These are phyloP conservation scores for Mrakia gelida DNA, from an alignment of 768 basidiomycete genomes.

Conservation along the genomic window DNA sequence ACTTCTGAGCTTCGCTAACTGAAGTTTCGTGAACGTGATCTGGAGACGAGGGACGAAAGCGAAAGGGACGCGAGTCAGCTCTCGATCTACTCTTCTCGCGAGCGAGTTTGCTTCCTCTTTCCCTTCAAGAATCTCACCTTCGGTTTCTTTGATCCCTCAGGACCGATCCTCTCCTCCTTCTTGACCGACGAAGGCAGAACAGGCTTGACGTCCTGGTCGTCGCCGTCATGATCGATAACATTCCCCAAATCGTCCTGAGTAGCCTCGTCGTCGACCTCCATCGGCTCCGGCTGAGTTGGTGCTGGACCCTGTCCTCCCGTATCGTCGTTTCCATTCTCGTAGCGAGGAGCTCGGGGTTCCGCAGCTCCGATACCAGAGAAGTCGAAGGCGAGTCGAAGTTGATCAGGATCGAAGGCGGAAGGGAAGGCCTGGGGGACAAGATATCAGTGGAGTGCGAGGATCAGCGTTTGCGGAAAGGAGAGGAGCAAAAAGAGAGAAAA, in stretches of 20 bases:
- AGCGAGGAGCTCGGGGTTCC: neutral
- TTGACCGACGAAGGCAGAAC: neutral
- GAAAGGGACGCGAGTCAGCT: neutral
- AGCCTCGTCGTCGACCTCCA: neutral
- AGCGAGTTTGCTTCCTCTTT: neutral
- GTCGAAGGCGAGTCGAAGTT: constrained; percentile 16
- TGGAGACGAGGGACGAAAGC: neutral
- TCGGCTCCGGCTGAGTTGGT: neutral
- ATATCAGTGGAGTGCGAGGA: no score
- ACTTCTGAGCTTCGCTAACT: neutral
- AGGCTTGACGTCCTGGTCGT: constrained; percentile 7
- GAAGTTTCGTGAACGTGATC: constrained; percentile 20
- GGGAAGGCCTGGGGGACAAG: neutral
- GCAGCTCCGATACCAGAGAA: neutral
- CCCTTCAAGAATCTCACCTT: neutral
- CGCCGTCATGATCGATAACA: neutral
- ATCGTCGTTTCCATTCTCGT: neutral
- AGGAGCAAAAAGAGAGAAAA: no score
- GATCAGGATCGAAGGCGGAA: neutral
- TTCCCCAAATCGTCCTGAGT: neutral
- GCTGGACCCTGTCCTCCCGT: neutral
- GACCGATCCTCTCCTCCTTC: neutral
- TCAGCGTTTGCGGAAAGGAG: neutral
- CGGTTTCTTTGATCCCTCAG: neutral
- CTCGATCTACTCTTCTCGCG: neutral